Evolutionary conservation across 1,139 yeast genomes (phyloP).

Genomic region (Yamadazyma triangularis): DNA sequence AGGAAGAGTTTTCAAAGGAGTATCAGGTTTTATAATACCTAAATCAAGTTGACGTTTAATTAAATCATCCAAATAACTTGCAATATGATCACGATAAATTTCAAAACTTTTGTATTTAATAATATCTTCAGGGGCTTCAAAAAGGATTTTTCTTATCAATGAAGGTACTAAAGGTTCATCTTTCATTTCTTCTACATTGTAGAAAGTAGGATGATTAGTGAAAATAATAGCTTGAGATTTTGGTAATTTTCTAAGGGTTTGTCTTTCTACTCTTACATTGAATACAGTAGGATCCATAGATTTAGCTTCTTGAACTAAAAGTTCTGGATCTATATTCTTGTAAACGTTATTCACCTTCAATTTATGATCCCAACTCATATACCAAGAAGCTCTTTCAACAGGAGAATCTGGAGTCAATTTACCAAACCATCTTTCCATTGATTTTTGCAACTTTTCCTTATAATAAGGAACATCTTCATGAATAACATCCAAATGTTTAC

Average conservation of each 20-base stretch:
- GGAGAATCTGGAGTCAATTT: slow-evolving; percentile 55
- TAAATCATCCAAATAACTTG: slow-evolving; percentile 52
- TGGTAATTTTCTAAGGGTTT: slow-evolving; percentile 47
- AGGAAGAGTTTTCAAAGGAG: slow-evolving; percentile 56
- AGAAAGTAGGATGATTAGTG: slow-evolving; percentile 66
- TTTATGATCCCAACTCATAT: slow-evolving; percentile 67
- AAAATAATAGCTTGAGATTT: slow-evolving; percentile 46
- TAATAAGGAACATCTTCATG: slow-evolving; percentile 74
- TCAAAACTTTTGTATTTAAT: slow-evolving; percentile 60
- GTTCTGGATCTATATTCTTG: slow-evolving; percentile 29
- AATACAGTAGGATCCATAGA: slow-evolving; percentile 38
- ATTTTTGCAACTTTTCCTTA: slow-evolving; percentile 56
- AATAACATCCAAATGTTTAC: slow-evolving; percentile 57
- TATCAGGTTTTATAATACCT: slow-evolving; percentile 52
- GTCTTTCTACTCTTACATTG: slow-evolving; percentile 57
- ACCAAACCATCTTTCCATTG: slow-evolving; percentile 74
- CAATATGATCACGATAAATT: slow-evolving; percentile 53
- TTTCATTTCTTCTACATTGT: slow-evolving; percentile 70
- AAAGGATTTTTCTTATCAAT: slow-evolving; percentile 53
- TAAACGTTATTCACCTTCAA: slow-evolving; percentile 52
- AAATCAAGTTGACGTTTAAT: slow-evolving; percentile 53
- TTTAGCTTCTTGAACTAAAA: slow-evolving; percentile 26
- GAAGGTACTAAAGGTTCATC: slow-evolving; percentile 76
- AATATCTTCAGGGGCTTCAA: slow-evolving; percentile 64
- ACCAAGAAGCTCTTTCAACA: slow-evolving; percentile 76